Evolutionary conservation across 1,284 basidiomycete species (phyloP), one percentile per base, ranked within the genome.

Genomic region (Mycosarcoma mackinlayi): DNA sequence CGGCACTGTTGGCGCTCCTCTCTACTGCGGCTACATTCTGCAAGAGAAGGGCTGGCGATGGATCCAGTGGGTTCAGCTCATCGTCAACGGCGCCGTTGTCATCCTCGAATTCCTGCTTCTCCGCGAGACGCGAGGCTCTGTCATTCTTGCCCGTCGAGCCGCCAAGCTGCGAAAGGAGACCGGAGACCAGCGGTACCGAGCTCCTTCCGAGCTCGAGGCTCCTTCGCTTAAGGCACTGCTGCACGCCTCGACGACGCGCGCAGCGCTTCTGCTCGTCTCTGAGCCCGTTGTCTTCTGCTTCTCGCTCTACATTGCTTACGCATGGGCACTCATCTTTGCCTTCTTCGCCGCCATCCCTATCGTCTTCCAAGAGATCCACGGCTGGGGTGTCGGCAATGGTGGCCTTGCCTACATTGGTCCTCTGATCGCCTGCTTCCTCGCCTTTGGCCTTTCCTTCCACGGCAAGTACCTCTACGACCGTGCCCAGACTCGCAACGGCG

Each of bases 241-340:
- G 37, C 68, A 72, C 39, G 71, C 68, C 11, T 81, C 82, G 2
- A 81, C 73, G 42, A 77, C 77, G 18, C 71, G 79, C 19, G 79
- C 82, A 11, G 56, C 81, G 41, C 57, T 75, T 21, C 65, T 83
- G 9, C 74, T 83, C 49, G 56, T 79, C 52, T 62, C 61, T 24
- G 82, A 83, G 60, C 83, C 83, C 6, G 78, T 81, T 41, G 75
- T 83, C 37, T 70, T 82, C 46, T 61, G 70, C 25, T 83, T 82
- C 68, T 75, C 73, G 41, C 80, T 76, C 44, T 76, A 67, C 63
- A 82, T 81, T 25, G 71, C 76, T 35, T 77, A 80, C 54, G 75
- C 75, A 21, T 81, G 79, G 79, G 77, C 73, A 3, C 52, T 67
- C 21, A 70, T 76, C 46, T 81, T 81, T 55, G 73, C 78, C 47